Evolutionary conservation across 2,329 filamentous ascomycete species (phyloP).

Genomic region (Colletotrichum euphorbiae): DNA sequence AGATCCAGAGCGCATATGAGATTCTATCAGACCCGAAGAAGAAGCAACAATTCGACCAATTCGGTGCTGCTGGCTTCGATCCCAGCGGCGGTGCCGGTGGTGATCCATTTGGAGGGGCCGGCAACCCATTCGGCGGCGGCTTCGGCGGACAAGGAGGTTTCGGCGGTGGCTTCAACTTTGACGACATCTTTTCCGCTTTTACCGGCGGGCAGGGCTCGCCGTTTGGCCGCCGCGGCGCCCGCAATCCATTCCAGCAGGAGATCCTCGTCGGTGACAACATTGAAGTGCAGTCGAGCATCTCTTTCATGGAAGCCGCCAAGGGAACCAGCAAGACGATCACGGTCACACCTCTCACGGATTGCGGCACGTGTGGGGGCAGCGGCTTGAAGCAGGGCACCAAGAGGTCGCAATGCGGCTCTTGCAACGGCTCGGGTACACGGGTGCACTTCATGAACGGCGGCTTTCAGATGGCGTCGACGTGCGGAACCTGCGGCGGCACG

Average conservation of each 20-base stretch:
- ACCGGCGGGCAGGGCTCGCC: slow-evolving; percentile 65
- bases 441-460: slow-evolving; percentile 92
- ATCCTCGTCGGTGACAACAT: slow-evolving; percentile 95
- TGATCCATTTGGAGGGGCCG: slow-evolving; percentile 72
- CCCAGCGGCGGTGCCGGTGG: slow-evolving; percentile 73
- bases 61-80: slow-evolving; percentile 89
- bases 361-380: slow-evolving; percentile 83
- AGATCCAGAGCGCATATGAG: slow-evolving; percentile 95
- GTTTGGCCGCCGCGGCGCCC: slow-evolving; percentile 66
- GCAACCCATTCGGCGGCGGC: slow-evolving; percentile 70
- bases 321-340: slow-evolving; percentile 89
- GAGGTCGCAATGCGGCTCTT: slow-evolving; percentile 79
- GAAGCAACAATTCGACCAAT: slow-evolving; percentile 91
- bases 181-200: slow-evolving; percentile 94
- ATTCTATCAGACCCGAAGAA: slow-evolving; percentile 93
- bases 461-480: slow-evolving; percentile 96
- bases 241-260: slow-evolving; percentile 79
- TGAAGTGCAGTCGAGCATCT: slow-evolving; percentile 91
- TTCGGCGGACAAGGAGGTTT: slow-evolving; percentile 75
- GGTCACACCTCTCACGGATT: slow-evolving; percentile 84
- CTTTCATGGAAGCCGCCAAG: slow-evolving; percentile 96
- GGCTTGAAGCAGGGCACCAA: slow-evolving; percentile 86
- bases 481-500: slow-evolving; percentile 81
- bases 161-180: slow-evolving; percentile 89
- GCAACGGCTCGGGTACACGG: slow-evolving; percentile 86